phyloP scores from a whole-genome alignment of 352 stramenopile genomes.

The Lagenidium sp. region DNA sequence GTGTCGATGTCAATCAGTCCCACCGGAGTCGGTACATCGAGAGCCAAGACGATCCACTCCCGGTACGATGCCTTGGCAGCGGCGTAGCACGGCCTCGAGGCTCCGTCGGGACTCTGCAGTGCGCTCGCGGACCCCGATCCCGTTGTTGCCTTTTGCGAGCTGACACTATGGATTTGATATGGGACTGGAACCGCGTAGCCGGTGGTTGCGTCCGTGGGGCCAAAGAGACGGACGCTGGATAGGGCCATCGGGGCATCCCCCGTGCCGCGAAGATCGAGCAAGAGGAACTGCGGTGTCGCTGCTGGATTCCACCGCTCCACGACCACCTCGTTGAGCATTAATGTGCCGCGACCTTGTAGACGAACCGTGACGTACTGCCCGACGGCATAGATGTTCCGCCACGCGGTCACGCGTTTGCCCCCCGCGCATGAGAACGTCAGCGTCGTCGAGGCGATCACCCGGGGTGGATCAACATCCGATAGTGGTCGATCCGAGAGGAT shows the following conservation, averaged over 20 bases:
- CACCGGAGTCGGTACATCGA: slow-evolving; percentile 25
- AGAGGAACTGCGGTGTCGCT: slow-evolving; percentile 27
- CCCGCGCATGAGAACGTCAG: slow-evolving; percentile 44
- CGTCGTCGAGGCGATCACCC: slow-evolving; percentile 11
- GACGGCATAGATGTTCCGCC: slow-evolving; percentile 25
- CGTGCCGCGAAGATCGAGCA: slow-evolving; percentile 37
- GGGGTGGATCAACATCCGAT: slow-evolving; percentile 3
- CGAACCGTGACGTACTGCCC: slow-evolving; percentile 41
- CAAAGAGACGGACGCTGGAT: slow-evolving; percentile 34
- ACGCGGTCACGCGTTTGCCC: slow-evolving; percentile 10
- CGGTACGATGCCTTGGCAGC: slow-evolving; percentile 25
- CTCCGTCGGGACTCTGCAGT: slow-evolving; percentile 15
- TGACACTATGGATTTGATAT: slow-evolving; percentile 56
- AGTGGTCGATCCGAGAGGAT: slow-evolving; percentile 20
- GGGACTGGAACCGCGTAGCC: slow-evolving; percentile 22
- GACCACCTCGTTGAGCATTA: slow-evolving; percentile 71
- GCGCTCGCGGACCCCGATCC: slow-evolving; percentile 29
- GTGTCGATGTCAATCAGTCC: slow-evolving; percentile 45
- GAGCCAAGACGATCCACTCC: slow-evolving; percentile 63
- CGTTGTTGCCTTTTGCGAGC: slow-evolving; percentile 27
- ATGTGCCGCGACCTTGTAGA: slow-evolving; percentile 17
- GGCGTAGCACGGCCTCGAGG: slow-evolving; percentile 31
- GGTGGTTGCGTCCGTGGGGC: slow-evolving; percentile 20
- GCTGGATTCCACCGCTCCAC: slow-evolving; percentile 52
- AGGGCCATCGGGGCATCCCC: slow-evolving; percentile 27